These are phyloP conservation scores for Pythium chondricola DNA, from an alignment of 352 stramenopile species.

Conservation along the genomic window DNA sequence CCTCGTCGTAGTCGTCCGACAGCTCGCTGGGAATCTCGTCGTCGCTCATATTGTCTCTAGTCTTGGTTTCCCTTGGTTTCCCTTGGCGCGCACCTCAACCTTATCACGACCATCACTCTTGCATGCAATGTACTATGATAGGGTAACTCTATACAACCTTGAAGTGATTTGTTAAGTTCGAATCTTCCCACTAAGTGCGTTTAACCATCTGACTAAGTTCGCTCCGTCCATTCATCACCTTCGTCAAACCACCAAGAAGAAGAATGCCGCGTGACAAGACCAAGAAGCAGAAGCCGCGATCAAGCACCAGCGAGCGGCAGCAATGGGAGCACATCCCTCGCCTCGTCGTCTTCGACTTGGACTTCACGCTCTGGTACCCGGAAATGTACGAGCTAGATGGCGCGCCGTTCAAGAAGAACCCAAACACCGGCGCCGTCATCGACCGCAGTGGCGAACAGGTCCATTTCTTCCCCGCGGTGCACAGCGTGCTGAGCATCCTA, in stretches of 20 bases:
- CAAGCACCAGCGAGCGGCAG: not conserved
- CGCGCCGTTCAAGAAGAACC: conserved; percentile 67
- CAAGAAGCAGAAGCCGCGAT: not conserved
- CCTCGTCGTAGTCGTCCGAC: no score
- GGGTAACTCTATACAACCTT: no score
- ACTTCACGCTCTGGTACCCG: conserved; percentile 76
- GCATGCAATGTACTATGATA: no score
- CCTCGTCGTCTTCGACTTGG: conserved; percentile 73
- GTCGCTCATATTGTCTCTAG: no score
- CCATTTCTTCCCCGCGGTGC: conserved; percentile 69
- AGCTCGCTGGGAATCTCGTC: no score
- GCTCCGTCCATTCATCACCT: not conserved
- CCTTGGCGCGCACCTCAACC: no score
- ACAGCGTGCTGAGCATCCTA: conserved; percentile 64
- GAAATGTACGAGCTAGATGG: conserved; percentile 86
- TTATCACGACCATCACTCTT: no score
- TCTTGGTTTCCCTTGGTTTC: no score
- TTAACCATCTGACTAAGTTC: conserved; percentile 9
- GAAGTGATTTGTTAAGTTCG: not conserved
- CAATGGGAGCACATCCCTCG: conserved; percentile 46
- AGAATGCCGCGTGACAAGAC: conserved; percentile 19
- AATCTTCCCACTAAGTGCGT: conserved; percentile 4
- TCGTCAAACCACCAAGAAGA: not conserved
- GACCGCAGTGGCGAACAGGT: conserved; percentile 70
- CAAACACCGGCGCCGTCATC: conserved; percentile 48